phyloP scores from a whole-genome alignment of 1,284 basidiomycete species.

The Cryptococcus jaspeensis region DNA sequence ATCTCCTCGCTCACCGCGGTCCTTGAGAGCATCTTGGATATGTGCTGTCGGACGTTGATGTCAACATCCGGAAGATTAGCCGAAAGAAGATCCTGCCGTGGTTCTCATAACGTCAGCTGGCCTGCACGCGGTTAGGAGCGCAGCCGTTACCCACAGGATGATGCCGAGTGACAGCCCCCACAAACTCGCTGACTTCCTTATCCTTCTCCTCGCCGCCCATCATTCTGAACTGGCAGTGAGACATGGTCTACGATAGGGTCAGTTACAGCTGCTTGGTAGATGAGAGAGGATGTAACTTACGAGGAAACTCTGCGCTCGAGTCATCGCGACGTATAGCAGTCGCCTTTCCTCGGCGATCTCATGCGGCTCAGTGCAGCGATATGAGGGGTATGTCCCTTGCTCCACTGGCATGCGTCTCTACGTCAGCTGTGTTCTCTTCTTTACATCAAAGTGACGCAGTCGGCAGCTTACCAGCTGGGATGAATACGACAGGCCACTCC shows the following conservation, averaged over 20 bases:
- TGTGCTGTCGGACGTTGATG: slow-evolving; percentile 25
- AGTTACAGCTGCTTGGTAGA: neutral
- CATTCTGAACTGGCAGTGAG: slow-evolving; percentile 44
- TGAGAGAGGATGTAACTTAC: slow-evolving; percentile 39
- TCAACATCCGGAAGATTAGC: slow-evolving; percentile 34
- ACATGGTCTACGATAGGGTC: slow-evolving; percentile 31
- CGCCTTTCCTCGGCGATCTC: slow-evolving; percentile 80
- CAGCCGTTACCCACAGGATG: slow-evolving; percentile 10
- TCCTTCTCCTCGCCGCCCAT: slow-evolving; percentile 44
- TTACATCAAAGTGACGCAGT: neutral
- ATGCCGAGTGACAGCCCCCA: slow-evolving; percentile 16
- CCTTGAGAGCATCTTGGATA: slow-evolving; percentile 35
- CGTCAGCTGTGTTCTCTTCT: neutral
- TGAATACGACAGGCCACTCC: slow-evolving; percentile 72
- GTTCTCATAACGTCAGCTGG: slow-evolving; percentile 1
- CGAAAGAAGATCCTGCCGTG: slow-evolving; percentile 28
- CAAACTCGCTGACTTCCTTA: slow-evolving; percentile 45
- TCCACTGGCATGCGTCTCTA: slow-evolving; percentile 58
- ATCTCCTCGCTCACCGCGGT: slow-evolving; percentile 29
- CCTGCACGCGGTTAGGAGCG: neutral
- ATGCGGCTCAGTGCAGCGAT: slow-evolving; percentile 60
- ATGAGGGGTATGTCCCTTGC: slow-evolving; percentile 73
- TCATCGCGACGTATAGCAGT: slow-evolving; percentile 86
- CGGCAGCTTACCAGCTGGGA: slow-evolving; percentile 43
- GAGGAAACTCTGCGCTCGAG: slow-evolving; percentile 74